Base-by-base conservation (phyloP, 2,329 filamentous ascomycete species). In the Diaporthe citriasiana region DNA sequence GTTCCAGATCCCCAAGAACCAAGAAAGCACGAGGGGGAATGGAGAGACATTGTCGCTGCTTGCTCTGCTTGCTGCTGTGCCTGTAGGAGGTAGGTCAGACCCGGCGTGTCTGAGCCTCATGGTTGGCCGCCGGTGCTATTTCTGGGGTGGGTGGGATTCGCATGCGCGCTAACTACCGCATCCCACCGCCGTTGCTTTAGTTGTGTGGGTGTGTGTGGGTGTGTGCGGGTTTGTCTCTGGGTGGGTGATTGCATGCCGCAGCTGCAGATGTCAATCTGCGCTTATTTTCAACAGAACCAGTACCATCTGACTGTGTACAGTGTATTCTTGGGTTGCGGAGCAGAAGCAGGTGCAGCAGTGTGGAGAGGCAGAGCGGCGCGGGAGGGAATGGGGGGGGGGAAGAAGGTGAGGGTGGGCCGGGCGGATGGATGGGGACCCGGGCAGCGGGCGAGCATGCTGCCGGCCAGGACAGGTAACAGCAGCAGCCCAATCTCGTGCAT, bases 41-140 rank as follows among this genome's bases (percentile, higher is more conserved):
- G 25, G 60, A 35, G 42, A 47, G 42, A 33, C 40, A 13, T 15
- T 38, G 17, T 30, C 40, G 40, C 38, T 60, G 45, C 45, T 47
- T n/a, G 19, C 9, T 9, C 22, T 50, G 45, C 45, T 45, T 45
- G 42, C 42, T 50, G 30, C 15, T 66, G 30, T 50, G 45, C 30
- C 63, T 40, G 63, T 53, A 68, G 59, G 47, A 72, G 53, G 60
- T 53, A 47, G 60, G 60, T 53, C 60, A 68, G 71, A 68, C 60
- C 71, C 33, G 60, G 45, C 60, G 27, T 65, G 47, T 73, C 59
- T 69, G 71, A 42, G 45, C 60, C 63, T 59, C 72, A 68, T 71
- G 65, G 66, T 60, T 73, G 72, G 72, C 72, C 65, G 72, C 51
- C 15, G n/a, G 22, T 47, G 60, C 72, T 73, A 73, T 73, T 73